phyloP scores from a whole-genome alignment of 2,329 filamentous ascomycete genomes.

The Sarocladium strictum region DNA sequence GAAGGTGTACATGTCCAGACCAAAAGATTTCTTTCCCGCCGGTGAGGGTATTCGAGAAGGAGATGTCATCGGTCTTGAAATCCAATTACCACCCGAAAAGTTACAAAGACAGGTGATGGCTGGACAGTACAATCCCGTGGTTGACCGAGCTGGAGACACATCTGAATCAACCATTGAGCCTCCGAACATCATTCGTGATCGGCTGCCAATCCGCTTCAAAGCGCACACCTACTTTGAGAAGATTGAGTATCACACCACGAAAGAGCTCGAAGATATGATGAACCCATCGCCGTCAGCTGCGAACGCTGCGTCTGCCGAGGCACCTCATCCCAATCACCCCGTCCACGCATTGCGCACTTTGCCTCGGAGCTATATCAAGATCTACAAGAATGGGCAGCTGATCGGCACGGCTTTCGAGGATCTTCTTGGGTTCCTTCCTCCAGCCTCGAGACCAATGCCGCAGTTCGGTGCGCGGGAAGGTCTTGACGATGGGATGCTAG shows the following conservation, averaged over 20 bases:
- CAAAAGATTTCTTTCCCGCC: constrained; percentile 80
- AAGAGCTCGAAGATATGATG: constrained; percentile 81
- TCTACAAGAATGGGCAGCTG: constrained; percentile 87
- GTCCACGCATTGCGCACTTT: constrained; percentile 75
- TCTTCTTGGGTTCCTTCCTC: constrained; percentile 84
- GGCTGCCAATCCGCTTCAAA: constrained; percentile 91
- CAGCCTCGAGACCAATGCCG: constrained; percentile 68
- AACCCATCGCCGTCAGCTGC: constrained; percentile 54
- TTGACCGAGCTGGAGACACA: constrained; percentile 54
- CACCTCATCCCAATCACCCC: constrained; percentile 67
- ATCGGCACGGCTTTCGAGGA: constrained; percentile 86
- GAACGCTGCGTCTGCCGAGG: constrained; percentile 42
- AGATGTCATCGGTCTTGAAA: constrained; percentile 91
- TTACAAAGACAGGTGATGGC: constrained; percentile 85
- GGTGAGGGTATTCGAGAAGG: constrained; percentile 79
- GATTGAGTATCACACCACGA: constrained; percentile 80
- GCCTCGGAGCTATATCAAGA: constrained; percentile 76
- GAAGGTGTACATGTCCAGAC: constrained; percentile 87
- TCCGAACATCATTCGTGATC: constrained; percentile 85
- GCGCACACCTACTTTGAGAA: constrained; percentile 91
- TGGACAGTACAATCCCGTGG: constrained; percentile 80
- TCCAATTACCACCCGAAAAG: constrained; percentile 77
- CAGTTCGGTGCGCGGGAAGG: constrained; percentile 76
- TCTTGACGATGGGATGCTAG: constrained; percentile 89
- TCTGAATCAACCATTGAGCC: constrained; percentile 48